These are phyloP conservation scores for Phoma sp. DNA, from an alignment of 2,329 filamentous ascomycete genomes.

Conservation along the genomic window DNA sequence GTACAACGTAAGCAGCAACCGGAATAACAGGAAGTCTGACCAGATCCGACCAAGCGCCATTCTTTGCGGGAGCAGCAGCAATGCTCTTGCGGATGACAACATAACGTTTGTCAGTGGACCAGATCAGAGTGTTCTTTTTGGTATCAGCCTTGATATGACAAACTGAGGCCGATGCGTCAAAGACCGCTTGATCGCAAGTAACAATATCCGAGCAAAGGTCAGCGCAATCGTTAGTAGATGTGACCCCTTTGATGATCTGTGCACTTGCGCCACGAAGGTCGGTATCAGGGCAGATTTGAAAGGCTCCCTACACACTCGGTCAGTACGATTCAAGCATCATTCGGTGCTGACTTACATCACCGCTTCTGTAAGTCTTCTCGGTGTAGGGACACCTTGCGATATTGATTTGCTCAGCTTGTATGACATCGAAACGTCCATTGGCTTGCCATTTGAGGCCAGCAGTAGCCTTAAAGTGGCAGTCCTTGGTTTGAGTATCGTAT, in stretches of 20 bases:
- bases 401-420: slow-evolving; percentile 33
- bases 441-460: slow-evolving; percentile 26
- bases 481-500: slow-evolving; percentile 26
- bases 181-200: slow-evolving; percentile 32
- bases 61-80: slow-evolving; percentile 19
- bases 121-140: slow-evolving; percentile 29
- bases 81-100: slow-evolving; percentile 30
- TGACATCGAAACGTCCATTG: slow-evolving; percentile 27
- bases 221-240: slow-evolving; percentile 27
- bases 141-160: slow-evolving; percentile 37
- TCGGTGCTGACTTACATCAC: slow-evolving; percentile 18
- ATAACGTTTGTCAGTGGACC: slow-evolving; percentile 37
- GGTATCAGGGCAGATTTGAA: slow-evolving; percentile 32
- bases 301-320: slow-evolving; percentile 21
- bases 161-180: slow-evolving; percentile 18
- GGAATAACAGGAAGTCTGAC: slow-evolving; percentile 36
- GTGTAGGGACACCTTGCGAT: slow-evolving; percentile 31
- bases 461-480: slow-evolving; percentile 33
- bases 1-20: slow-evolving; percentile 37
- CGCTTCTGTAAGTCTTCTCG: slow-evolving; percentile 25
- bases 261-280: slow-evolving; percentile 29
- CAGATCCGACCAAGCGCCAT: slow-evolving; percentile 34
- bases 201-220: slow-evolving; percentile 27
- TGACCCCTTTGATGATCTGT: slow-evolving; percentile 21
- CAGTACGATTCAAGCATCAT: background rate